Conservation (phyloP, 441 rosid genomes). For the Bocquillonia castaneifolia region DNA sequence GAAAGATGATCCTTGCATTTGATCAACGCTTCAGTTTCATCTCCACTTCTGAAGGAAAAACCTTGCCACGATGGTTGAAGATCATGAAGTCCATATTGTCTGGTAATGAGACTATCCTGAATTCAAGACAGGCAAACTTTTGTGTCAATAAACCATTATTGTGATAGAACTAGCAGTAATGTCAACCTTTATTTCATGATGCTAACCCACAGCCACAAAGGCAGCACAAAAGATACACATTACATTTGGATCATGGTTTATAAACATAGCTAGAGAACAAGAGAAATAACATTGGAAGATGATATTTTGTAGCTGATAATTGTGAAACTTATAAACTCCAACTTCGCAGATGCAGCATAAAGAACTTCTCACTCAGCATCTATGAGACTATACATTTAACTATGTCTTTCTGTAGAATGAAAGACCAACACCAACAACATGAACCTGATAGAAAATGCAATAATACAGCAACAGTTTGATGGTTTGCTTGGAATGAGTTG, state of each 20-base stretch:
- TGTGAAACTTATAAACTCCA: background rate
- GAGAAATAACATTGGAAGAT: background rate
- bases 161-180: background rate
- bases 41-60: conserved; percentile 43
- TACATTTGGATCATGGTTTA: background rate
- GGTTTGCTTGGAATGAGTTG: background rate
- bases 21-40: conserved; percentile 49
- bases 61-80: conserved; percentile 83
- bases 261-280: too few relatives aligned
- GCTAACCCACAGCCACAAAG: background rate
- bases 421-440: background rate
- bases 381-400: background rate
- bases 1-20: background rate
- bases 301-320: background rate
- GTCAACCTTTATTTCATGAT: background rate
- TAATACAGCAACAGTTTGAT: background rate
- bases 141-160: conserved; percentile 8
- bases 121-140: conserved; percentile 19
- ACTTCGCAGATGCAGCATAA: background rate
- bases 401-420: background rate
- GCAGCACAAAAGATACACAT: background rate
- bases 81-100: conserved; percentile 77
- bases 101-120: conserved; percentile 79
- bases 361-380: background rate
- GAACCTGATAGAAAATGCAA: background rate